These are phyloP conservation scores for Magnaporthiopsis poae DNA, from an alignment of 2,329 filamentous ascomycete species.

Conservation along the genomic window DNA sequence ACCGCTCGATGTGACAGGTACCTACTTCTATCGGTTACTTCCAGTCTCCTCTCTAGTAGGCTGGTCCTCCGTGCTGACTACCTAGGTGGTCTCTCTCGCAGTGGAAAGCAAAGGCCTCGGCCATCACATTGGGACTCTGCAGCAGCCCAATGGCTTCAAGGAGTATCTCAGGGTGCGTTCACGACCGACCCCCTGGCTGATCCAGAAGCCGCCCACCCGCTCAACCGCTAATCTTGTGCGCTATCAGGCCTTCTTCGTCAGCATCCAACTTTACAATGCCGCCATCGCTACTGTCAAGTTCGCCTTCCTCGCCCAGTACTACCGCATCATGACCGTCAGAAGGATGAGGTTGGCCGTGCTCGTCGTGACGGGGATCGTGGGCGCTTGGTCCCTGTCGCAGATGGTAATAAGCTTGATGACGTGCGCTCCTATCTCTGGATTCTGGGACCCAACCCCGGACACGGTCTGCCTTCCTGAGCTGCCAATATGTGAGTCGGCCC, in stretches of 20 bases:
- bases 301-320: slow-evolving; percentile 29
- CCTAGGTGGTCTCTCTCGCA: not conserved
- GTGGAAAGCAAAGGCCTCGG: slow-evolving; percentile 11
- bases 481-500: slow-evolving; percentile 17
- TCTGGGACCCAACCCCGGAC: slow-evolving; percentile 21
- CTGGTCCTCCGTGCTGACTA: not conserved
- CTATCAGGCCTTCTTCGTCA: slow-evolving; percentile 26
- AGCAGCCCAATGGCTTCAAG: slow-evolving; percentile 6
- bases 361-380: not conserved
- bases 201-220: no score
- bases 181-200: not conserved
- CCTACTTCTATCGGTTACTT: not conserved
- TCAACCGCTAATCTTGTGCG: not conserved
- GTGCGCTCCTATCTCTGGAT: slow-evolving; percentile 25
- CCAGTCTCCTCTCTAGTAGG: no score
- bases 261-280: slow-evolving; percentile 27
- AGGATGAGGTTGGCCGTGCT: slow-evolving; percentile 11
- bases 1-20: not conserved
- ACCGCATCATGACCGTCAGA: slow-evolving; percentile 25
- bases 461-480: slow-evolving; percentile 25
- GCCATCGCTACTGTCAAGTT: slow-evolving; percentile 26
- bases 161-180: slow-evolving; percentile 10
- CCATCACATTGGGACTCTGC: slow-evolving; percentile 12
- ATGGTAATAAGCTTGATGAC: slow-evolving; percentile 21
- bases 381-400: slow-evolving; percentile 3